These are phyloP conservation scores for Fusarium pininemorale DNA, from an alignment of 2,329 filamentous ascomycete genomes.

Conservation along the genomic window DNA sequence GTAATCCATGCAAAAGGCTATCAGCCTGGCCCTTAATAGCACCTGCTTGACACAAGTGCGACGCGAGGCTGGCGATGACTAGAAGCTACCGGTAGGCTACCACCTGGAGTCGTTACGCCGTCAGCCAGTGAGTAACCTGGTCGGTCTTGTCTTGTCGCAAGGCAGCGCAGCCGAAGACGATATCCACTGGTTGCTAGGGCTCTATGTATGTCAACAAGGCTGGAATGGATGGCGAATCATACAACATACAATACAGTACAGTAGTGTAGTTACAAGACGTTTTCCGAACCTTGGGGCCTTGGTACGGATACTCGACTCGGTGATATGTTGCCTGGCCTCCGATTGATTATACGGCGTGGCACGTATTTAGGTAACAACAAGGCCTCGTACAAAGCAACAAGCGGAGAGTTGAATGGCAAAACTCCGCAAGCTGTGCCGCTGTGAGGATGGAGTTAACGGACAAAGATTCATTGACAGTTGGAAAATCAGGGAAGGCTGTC, in stretches of 20 bases:
- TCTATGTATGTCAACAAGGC: constrained; percentile 30
- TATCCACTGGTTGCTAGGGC: constrained; percentile 33
- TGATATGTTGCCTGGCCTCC: constrained; percentile 6
- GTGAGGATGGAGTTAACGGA: constrained; percentile 14
- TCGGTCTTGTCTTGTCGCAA: constrained; percentile 22
- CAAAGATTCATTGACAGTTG: background rate
- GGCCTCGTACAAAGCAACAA: constrained; percentile 1
- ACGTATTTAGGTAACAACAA: constrained; percentile 16
- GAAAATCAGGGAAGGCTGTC: constrained; percentile 19
- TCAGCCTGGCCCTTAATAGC: constrained; percentile 31
- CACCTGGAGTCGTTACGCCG: constrained; percentile 24
- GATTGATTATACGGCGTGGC: constrained; percentile 23
- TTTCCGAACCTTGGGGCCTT: constrained; percentile 11
- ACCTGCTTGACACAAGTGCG: constrained; percentile 29
- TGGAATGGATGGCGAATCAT: constrained; percentile 31
- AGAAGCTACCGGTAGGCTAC: constrained; percentile 22
- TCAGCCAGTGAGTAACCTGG: constrained; percentile 21
- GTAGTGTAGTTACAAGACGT: constrained; percentile 8
- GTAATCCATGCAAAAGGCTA: constrained; percentile 32
- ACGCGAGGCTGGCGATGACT: constrained; percentile 33
- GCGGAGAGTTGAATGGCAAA: constrained; percentile 12
- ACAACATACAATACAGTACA: background rate
- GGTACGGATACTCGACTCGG: background rate
- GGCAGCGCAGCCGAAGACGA: constrained; percentile 20
- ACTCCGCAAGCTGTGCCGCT: constrained; percentile 25